Percentiles rank a stretch among this genome's conserved stretches.
Conservation (phyloP, 352 stramenopile species). For the Blastocystis sp. region DNA sequence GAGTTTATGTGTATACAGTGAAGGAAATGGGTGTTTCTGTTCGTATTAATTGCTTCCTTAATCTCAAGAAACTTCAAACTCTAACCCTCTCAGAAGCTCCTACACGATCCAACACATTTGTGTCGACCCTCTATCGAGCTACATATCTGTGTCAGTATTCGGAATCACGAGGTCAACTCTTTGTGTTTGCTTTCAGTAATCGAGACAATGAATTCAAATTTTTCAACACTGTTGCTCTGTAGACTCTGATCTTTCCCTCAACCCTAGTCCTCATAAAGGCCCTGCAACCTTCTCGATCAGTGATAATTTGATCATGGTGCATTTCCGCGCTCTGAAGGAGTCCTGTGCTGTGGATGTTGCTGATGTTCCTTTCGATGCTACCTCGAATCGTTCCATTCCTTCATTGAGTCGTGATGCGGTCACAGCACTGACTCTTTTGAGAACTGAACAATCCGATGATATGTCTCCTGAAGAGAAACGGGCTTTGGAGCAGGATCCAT, state of each 20-base stretch:
- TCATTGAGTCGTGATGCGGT: background rate
- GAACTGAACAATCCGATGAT: background rate
- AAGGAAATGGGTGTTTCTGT: slow-evolving; percentile 44
- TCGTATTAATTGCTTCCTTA: background rate
- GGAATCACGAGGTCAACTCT: background rate
- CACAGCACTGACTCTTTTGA: background rate
- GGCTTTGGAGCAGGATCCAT: background rate
- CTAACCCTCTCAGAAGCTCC: slow-evolving; percentile 10
- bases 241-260: background rate
- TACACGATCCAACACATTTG: background rate
- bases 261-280: background rate
- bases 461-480: background rate
- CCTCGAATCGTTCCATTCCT: background rate
- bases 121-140: slow-evolving; percentile 48
- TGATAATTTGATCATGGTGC: slow-evolving; percentile 50
- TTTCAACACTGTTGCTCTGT: slow-evolving; percentile 62
- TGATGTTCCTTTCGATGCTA: slow-evolving; percentile 24
- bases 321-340: background rate
- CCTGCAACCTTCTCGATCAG: slow-evolving; percentile 13
- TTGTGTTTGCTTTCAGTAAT: slow-evolving; percentile 57
- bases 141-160: slow-evolving; percentile 60
- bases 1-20: slow-evolving; percentile 33
- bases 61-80: slow-evolving; percentile 23
- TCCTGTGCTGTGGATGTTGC: slow-evolving; percentile 8
- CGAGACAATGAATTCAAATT: slow-evolving; percentile 43